These are phyloP conservation scores for Diaporthe vexans DNA, from an alignment of 2,329 filamentous ascomycete species.

Conservation along the genomic window DNA sequence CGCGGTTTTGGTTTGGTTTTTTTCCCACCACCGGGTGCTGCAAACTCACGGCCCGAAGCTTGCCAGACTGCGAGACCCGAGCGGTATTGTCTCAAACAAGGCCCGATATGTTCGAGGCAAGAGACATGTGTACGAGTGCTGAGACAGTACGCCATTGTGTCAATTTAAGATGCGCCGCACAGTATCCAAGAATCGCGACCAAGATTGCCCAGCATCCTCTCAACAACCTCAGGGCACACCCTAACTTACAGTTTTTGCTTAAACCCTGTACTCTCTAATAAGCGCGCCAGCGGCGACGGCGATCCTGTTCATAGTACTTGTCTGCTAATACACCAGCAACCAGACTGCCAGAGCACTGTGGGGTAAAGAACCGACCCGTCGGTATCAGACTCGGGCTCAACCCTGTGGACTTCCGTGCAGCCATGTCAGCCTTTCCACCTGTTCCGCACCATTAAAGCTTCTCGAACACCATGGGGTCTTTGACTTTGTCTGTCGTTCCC, in stretches of 20 bases:
- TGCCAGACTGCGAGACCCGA: slow-evolving; percentile 12
- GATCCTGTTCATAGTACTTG: slow-evolving; percentile 2
- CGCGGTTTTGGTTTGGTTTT: no score
- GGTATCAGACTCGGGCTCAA: slow-evolving; percentile 30
- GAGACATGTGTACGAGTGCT: neutral
- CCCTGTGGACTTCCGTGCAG: slow-evolving; percentile 4
- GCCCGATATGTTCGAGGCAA: neutral
- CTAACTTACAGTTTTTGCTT: neutral
- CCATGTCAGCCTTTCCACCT: neutral
- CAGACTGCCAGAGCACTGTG: neutral
- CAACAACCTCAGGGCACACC: neutral
- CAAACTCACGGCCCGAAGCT: slow-evolving; percentile 20
- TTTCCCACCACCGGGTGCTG: slow-evolving; percentile 18
- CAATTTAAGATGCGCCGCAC: neutral
- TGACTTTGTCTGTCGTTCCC: neutral
- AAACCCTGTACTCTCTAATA: neutral
- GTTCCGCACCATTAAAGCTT: slow-evolving; percentile 20
- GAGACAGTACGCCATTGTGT: neutral
- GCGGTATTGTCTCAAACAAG: neutral
- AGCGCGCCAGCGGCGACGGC: slow-evolving; percentile 4
- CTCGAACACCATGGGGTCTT: slow-evolving; percentile 17
- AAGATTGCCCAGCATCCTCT: neutral
- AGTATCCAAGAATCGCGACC: neutral
- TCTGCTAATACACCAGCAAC: neutral
- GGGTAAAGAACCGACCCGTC: slow-evolving; percentile 32